These are phyloP conservation scores for Suillus spraguei DNA, from an alignment of 768 basidiomycete species.

Conservation along the genomic window DNA sequence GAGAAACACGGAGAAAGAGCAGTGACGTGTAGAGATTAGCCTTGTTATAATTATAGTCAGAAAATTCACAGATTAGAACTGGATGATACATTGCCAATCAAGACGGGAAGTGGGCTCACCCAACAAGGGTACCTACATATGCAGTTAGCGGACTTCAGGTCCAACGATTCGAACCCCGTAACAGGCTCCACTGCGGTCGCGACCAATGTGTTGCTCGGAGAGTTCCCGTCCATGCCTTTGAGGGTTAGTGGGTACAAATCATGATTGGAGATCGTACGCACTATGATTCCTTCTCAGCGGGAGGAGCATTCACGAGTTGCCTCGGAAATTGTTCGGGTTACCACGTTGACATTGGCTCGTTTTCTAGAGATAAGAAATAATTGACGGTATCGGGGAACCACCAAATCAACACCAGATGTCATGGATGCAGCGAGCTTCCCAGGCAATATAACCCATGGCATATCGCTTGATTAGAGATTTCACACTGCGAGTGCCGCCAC, in stretches of 20 bases:
- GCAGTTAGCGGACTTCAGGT: background rate
- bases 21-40: background rate
- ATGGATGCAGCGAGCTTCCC: background rate
- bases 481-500: background rate
- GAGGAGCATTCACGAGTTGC: background rate
- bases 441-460: background rate
- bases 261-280: background rate
- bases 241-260: background rate
- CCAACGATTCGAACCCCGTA: background rate
- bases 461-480: background rate
- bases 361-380: background rate
- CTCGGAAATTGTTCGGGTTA: background rate
- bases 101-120: background rate
- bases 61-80: background rate
- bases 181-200: background rate
- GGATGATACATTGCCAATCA: background rate
- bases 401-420: background rate
- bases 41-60: background rate
- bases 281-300: background rate
- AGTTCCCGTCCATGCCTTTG: background rate
- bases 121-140: background rate
- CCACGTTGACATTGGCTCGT: background rate
- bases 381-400: background rate
- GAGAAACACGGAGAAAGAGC: background rate
- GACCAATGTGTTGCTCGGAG: background rate